Evolutionary conservation across 2,329 filamentous ascomycete genomes (phyloP).

Genomic region (Trichophyton benhamiae): DNA sequence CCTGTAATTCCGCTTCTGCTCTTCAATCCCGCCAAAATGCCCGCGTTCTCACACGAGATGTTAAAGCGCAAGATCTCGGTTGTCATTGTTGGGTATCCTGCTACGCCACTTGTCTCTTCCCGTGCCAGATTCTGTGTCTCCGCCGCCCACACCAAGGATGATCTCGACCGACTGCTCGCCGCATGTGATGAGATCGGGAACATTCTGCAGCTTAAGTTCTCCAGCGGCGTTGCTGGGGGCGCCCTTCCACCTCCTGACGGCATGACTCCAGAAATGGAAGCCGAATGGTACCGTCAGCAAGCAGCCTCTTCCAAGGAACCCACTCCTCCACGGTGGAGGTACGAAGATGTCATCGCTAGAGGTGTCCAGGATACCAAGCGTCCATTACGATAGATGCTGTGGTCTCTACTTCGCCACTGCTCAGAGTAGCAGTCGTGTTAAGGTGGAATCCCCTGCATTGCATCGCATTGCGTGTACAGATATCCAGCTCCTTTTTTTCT

Average conservation of each 20-base stretch:
- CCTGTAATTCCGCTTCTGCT: conserved; percentile 90
- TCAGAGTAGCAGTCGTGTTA: neutral
- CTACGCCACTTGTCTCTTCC: conserved; percentile 87
- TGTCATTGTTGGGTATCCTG: conserved; percentile 93
- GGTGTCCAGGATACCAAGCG: conserved; percentile 66
- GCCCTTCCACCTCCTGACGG: conserved; percentile 62
- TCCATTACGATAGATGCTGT: conserved; percentile 48
- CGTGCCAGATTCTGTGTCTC: conserved; percentile 93
- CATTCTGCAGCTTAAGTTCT: conserved; percentile 88
- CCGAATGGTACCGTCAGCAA: conserved; percentile 46
- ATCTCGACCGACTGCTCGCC: conserved; percentile 75
- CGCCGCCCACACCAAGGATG: conserved; percentile 94
- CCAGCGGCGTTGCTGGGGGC: conserved; percentile 86
- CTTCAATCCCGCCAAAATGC: conserved; percentile 98
- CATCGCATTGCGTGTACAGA: neutral
- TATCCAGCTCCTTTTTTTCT: neutral
- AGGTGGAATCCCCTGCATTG: neutral
- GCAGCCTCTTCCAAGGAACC: conserved; percentile 42
- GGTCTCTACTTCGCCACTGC: neutral
- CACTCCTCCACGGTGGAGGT: conserved; percentile 63
- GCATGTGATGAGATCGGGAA: conserved; percentile 92
- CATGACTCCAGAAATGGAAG: conserved; percentile 58
- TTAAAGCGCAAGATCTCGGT: conserved; percentile 93
- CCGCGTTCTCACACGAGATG: conserved; percentile 98
- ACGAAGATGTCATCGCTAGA: conserved; percentile 60